Conservation (phyloP, 208 protist species). For the Strigomonas galati region DNA sequence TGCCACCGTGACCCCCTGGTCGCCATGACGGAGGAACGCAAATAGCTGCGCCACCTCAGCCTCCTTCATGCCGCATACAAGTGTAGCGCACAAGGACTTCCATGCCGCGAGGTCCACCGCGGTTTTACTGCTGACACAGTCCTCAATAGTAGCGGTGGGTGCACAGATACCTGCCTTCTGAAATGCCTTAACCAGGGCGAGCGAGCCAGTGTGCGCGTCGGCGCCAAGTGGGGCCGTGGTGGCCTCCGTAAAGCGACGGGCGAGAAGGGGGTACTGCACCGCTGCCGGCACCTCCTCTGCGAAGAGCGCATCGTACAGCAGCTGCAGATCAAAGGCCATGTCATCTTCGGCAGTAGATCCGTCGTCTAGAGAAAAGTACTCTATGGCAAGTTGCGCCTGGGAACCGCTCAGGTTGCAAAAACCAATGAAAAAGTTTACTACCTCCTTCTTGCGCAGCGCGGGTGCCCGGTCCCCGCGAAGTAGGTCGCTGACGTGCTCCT, state of each 20-base stretch:
- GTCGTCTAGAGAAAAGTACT: slow-evolving; percentile 19
- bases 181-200: slow-evolving; percentile 40
- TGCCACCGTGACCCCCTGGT: not conserved
- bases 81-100: slow-evolving; percentile 2
- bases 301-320: slow-evolving; percentile 58
- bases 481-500: slow-evolving; percentile 36
- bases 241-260: slow-evolving; percentile 58
- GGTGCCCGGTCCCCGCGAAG: slow-evolving; percentile 18
- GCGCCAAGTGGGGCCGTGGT: slow-evolving; percentile 22
- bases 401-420: slow-evolving; percentile 39
- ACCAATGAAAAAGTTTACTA: slow-evolving; percentile 23
- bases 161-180: slow-evolving; percentile 15
- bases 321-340: slow-evolving; percentile 26
- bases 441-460: slow-evolving; percentile 24
- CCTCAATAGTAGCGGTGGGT: not conserved
- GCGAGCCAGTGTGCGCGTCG: slow-evolving; percentile 31
- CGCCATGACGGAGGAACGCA: not conserved
- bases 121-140: not conserved
- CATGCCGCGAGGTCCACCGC: slow-evolving; percentile 17
- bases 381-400: slow-evolving; percentile 40
- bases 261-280: slow-evolving; percentile 62
- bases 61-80: not conserved
- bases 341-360: slow-evolving; percentile 2
- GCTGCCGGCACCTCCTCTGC: slow-evolving; percentile 35
- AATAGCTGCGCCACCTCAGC: not conserved